Percentiles rank a stretch among this genome's conserved stretches.
phyloP scores from a whole-genome alignment of 208 protist genomes.

The Lotmaria passim region DNA sequence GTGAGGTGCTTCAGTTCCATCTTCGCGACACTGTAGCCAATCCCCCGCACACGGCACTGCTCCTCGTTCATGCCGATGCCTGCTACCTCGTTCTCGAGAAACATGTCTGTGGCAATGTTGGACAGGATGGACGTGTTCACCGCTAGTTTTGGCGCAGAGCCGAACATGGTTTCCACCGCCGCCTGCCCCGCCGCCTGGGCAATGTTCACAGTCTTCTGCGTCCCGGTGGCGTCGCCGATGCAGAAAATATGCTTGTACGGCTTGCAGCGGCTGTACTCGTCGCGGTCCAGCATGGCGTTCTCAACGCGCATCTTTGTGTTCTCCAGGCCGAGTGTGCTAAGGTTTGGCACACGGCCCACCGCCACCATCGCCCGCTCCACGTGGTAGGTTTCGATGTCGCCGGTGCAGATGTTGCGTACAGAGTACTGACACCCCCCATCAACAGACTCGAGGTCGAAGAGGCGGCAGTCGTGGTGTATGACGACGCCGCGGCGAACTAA shows the following conservation, averaged over 20 bases:
- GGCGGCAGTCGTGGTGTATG: conserved; percentile 54
- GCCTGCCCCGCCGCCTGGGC: conserved; percentile 53
- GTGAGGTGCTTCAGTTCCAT: conserved; percentile 45
- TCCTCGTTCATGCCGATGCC: conserved; percentile 69
- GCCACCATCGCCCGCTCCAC: conserved; percentile 67
- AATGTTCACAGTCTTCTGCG: conserved; percentile 45
- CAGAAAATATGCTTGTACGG: conserved; percentile 82
- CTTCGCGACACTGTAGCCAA: conserved; percentile 64
- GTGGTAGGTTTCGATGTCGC: conserved; percentile 46
- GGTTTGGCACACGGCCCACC: conserved; percentile 60
- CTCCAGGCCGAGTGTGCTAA: conserved; percentile 55
- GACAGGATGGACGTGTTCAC: conserved; percentile 29
- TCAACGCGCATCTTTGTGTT: conserved; percentile 56
- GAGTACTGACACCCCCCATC: conserved; percentile 50
- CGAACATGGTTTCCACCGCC: conserved; percentile 71
- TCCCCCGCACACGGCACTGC: conserved; percentile 51
- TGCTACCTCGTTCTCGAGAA: conserved; percentile 70
- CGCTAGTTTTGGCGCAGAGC: conserved; percentile 28
- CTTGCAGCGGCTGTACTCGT: conserved; percentile 57
- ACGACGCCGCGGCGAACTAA: conserved; percentile 52
- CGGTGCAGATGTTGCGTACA: conserved; percentile 42
- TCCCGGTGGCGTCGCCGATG: conserved; percentile 56
- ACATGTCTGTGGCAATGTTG: conserved; percentile 59
- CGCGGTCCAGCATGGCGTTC: conserved; percentile 48
- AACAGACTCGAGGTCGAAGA: conserved; percentile 61